Conservation (phyloP, 208 protist genomes). For the Leishmania braziliensis region DNA sequence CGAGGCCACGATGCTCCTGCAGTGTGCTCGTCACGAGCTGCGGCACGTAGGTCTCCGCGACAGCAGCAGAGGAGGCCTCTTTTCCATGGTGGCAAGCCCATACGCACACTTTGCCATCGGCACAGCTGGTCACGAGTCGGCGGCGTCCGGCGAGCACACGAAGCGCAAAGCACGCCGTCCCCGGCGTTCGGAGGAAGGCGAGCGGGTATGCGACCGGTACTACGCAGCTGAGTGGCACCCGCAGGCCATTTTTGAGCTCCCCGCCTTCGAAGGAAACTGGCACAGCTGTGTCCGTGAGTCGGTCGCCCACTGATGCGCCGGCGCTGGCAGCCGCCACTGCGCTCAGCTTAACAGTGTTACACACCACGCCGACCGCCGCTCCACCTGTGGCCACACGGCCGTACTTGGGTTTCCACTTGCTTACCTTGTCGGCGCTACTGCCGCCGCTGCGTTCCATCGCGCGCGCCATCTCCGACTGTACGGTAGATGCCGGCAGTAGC, state of each 20-base stretch:
- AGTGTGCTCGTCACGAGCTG: conserved; percentile 30
- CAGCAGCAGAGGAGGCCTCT: background rate
- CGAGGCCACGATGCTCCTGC: conserved; percentile 38
- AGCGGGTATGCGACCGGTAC: conserved; percentile 73
- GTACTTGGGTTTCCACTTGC: conserved; percentile 79
- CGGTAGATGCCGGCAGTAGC: conserved; percentile 33
- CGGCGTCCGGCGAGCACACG: conserved; percentile 43
- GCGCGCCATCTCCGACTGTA: conserved; percentile 35
- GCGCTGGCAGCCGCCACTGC: background rate
- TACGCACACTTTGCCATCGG: conserved; percentile 55
- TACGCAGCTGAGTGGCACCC: conserved; percentile 65
- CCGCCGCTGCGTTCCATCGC: background rate
- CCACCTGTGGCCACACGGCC: conserved; percentile 47
- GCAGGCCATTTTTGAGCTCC: conserved; percentile 59
- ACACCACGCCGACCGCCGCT: conserved; percentile 61
- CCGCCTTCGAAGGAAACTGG: conserved; percentile 59
- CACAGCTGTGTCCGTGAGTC: conserved; percentile 43
- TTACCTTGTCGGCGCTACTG: conserved; percentile 3
- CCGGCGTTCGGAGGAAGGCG: conserved; percentile 34
- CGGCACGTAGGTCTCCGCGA: conserved; percentile 37
- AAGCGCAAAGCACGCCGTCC: conserved; percentile 57
- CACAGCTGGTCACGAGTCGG: conserved; percentile 60
- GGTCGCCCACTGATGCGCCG: background rate
- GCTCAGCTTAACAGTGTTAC: conserved; percentile 40
- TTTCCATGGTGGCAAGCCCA: conserved; percentile 38